Evolutionary conservation across 257 asterid genomes (phyloP).

Genomic region (Henckelia pumila): DNA sequence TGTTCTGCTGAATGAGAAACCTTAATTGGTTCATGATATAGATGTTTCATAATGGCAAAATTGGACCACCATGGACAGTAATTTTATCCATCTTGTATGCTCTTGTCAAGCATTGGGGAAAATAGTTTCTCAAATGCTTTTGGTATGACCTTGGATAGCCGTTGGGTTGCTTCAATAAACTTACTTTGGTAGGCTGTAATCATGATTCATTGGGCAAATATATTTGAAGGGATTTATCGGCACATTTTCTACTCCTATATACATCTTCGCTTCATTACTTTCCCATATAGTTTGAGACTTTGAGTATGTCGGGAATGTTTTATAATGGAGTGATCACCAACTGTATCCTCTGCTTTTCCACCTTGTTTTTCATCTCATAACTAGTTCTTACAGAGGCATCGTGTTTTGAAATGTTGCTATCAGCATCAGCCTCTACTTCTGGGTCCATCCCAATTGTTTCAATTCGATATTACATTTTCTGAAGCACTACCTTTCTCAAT

Average conservation of each 20-base stretch:
- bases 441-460: not conserved
- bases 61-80: not conserved
- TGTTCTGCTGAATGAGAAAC: not conserved
- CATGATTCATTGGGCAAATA: not conserved
- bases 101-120: not conserved
- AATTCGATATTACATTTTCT: slow-evolving; percentile 1
- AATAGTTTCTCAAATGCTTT: not conserved
- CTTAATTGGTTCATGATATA: not conserved
- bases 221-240: not conserved
- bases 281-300: not conserved
- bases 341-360: not conserved
- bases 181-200: not conserved
- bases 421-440: slow-evolving; percentile 12
- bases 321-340: not conserved
- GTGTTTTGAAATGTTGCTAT: not conserved
- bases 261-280: not conserved
- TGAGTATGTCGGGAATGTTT: not conserved
- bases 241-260: not conserved
- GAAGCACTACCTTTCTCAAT: slow-evolving; percentile 7
- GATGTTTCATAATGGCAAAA: not conserved
- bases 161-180: not conserved
- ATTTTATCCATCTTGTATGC: too few species aligned
- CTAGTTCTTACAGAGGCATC: not conserved
- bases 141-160: not conserved
- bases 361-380: too few species aligned